A percentile compares a stretch with the other conserved stretches of the same genome.
These are phyloP conservation scores for Mycena alexandri DNA, from an alignment of 768 basidiomycete species.

Conservation along the genomic window DNA sequence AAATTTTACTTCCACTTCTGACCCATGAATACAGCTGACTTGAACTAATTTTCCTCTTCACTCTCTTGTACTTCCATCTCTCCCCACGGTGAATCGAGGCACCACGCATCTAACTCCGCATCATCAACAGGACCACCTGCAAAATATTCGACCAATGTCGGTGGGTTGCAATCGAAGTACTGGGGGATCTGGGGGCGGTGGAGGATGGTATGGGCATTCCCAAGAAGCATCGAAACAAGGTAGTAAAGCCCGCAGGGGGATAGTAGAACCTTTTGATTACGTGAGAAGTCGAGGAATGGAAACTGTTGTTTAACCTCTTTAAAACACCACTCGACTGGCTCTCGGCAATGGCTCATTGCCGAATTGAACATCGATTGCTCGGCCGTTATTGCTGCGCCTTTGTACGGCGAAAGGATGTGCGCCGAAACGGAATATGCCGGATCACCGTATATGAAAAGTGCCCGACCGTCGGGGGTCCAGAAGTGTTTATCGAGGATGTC, in stretches of 20 bases:
- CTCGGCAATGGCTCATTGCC: conserved; percentile 36
- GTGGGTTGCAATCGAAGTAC: conserved; percentile 34
- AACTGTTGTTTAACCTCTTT: conserved; percentile 36
- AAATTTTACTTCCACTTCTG: too few species aligned
- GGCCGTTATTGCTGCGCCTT: conserved; percentile 26
- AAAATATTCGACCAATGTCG: conserved; percentile 34
- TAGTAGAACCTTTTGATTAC: conserved; percentile 34
- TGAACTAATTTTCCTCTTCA: too few species aligned
- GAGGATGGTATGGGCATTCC: conserved; percentile 35
- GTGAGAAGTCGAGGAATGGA: conserved; percentile 33
- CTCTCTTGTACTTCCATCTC: conserved; percentile 8
- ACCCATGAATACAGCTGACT: too few species aligned
- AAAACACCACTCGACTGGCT: conserved; percentile 37
- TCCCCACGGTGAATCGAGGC: conserved; percentile 19
- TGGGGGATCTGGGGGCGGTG: conserved; percentile 34
- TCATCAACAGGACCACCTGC: conserved; percentile 32
- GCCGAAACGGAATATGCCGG: conserved; percentile 28
- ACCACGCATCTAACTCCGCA: conserved; percentile 29
- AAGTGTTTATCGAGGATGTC: conserved; percentile 32
- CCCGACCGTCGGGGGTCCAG: conserved; percentile 25
- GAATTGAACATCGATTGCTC: conserved; percentile 29
- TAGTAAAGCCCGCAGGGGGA: conserved; percentile 37
- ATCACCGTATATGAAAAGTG: conserved; percentile 36
- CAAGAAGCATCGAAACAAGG: conserved; percentile 31
- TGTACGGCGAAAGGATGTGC: conserved; percentile 37